These are phyloP conservation scores for Amylocarpus encephaloides DNA, from an alignment of 2,329 filamentous ascomycete genomes.

Conservation along the genomic window DNA sequence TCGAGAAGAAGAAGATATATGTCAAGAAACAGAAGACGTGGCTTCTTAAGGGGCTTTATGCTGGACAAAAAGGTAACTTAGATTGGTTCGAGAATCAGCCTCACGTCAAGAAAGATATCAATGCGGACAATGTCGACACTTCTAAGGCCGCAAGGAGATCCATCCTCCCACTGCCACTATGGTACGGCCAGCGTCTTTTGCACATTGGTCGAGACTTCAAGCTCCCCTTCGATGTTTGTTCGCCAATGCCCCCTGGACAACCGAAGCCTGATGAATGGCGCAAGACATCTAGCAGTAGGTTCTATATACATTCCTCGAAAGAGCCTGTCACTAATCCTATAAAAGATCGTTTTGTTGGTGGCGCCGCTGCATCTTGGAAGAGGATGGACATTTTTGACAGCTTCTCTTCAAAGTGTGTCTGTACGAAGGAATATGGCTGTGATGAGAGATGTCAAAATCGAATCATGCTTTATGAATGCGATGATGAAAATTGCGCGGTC, in stretches of 20 bases:
- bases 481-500: slow-evolving; percentile 79
- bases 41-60: slow-evolving; percentile 76
- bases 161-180: slow-evolving; percentile 70
- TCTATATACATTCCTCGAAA: not conserved
- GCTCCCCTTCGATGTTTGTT: slow-evolving; percentile 84
- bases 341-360: slow-evolving; percentile 81
- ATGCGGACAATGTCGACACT: slow-evolving; percentile 39
- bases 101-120: slow-evolving; percentile 42
- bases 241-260: slow-evolving; percentile 76
- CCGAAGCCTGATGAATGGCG: slow-evolving; percentile 91
- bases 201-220: slow-evolving; percentile 75
- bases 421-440: slow-evolving; percentile 71
- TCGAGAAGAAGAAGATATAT: slow-evolving; percentile 28
- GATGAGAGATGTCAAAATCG: slow-evolving; percentile 88
- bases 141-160: slow-evolving; percentile 40
- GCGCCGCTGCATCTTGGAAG: slow-evolving; percentile 74
- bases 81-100: slow-evolving; percentile 24
- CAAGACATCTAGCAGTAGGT: slow-evolving; percentile 82
- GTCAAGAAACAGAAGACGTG: slow-evolving; percentile 42
- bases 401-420: slow-evolving; percentile 72
- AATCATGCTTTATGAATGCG: slow-evolving; percentile 96
- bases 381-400: slow-evolving; percentile 69
- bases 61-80: slow-evolving; percentile 57
- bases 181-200: slow-evolving; percentile 64
- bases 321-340: slow-evolving; percentile 15